Evolutionary conservation across 139 green algal species (phyloP).

Genomic region (Chlorella sp.): DNA sequence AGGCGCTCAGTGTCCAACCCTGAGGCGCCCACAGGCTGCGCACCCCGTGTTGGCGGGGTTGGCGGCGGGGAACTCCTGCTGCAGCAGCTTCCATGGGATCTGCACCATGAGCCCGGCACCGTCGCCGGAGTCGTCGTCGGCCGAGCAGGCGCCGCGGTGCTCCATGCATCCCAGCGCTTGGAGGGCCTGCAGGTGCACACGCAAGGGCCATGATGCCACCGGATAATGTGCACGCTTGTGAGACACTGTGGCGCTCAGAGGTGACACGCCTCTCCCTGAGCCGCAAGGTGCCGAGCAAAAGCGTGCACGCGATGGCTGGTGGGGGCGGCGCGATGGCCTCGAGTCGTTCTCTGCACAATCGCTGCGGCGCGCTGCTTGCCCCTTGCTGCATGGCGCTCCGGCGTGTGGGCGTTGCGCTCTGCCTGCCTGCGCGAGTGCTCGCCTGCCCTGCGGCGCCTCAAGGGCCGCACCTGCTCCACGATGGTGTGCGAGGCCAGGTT

Average conservation of each 20-base stretch:
- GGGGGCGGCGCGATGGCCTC: too few species aligned
- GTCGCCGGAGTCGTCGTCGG: conserved; percentile 95
- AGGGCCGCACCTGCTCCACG: conserved; percentile 84
- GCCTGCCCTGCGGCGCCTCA: too few species aligned
- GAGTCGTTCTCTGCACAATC: too few species aligned
- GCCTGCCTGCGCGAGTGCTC: too few species aligned
- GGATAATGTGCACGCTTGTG: background rate
- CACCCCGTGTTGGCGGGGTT: conserved; percentile 65
- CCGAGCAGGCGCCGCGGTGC: conserved; percentile 95
- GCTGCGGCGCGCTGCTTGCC: too few species aligned
- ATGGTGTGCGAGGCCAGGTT: conserved; percentile 84
- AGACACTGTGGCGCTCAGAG: background rate
- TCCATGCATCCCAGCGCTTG: conserved; percentile 97
- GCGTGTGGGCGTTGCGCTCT: too few species aligned
- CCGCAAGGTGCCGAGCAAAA: background rate
- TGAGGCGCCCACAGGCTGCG: too few species aligned
- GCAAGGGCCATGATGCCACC: background rate
- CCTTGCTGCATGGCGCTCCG: too few species aligned
- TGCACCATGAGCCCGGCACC: conserved; percentile 96
- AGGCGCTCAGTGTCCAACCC: too few species aligned
- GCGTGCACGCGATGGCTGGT: too few species aligned
- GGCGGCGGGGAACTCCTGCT: conserved; percentile 59
- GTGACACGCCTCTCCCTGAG: background rate
- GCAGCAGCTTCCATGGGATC: conserved; percentile 93
- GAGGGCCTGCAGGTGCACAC: conserved; percentile 70